These are phyloP conservation scores for Colletotrichum horii DNA, from an alignment of 2,329 filamentous ascomycete species.

Conservation along the genomic window DNA sequence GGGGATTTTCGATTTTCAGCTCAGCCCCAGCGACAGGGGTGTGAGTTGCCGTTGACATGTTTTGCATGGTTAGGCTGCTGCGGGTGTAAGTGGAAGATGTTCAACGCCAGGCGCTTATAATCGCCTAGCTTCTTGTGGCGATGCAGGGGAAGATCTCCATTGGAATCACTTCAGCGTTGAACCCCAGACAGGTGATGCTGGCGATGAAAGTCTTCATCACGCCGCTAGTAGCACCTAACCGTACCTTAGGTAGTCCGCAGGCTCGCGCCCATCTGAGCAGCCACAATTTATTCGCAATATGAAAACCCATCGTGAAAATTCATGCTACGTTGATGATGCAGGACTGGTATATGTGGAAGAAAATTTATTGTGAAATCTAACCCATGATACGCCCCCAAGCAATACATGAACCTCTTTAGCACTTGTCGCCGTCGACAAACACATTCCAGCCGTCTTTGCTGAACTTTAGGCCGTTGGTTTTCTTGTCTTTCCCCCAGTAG, in stretches of 20 bases:
- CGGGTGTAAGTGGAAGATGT: not conserved
- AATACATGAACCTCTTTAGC: not conserved
- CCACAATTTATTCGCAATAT: too few relatives aligned
- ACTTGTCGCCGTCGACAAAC: not conserved
- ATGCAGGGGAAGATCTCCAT: not conserved
- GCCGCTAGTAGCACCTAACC: too few relatives aligned
- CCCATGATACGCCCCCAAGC: not conserved
- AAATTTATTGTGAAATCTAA: not conserved
- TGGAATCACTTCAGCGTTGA: not conserved
- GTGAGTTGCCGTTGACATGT: not conserved
- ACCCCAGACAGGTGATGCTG: too few relatives aligned
- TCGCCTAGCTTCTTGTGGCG: not conserved
- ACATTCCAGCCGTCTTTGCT: not conserved
- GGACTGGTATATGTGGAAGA: not conserved
- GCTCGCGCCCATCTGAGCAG: too few relatives aligned
- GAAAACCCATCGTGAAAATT: too few relatives aligned
- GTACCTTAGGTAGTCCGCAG: too few relatives aligned
- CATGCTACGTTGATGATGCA: too few relatives aligned
- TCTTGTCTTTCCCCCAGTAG: not conserved
- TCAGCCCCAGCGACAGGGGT: not conserved
- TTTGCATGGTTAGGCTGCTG: not conserved
- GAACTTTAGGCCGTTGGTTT: not conserved
- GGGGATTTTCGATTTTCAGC: not conserved
- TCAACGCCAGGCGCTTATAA: not conserved
- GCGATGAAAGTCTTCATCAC: too few relatives aligned